These are phyloP conservation scores for Misopates orontium DNA, from an alignment of 257 asterid genomes.

Conservation along the genomic window DNA sequence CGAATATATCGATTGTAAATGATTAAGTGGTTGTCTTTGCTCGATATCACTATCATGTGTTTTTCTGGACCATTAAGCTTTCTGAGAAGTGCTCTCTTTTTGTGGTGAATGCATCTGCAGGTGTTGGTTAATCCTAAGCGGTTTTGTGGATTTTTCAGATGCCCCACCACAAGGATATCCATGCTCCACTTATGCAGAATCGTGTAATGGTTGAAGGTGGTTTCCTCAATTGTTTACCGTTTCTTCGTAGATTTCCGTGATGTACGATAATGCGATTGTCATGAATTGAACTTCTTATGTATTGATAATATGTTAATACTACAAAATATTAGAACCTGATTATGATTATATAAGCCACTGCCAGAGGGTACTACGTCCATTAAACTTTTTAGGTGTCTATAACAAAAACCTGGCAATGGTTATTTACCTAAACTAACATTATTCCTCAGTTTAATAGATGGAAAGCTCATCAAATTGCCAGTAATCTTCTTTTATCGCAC, in stretches of 20 bases:
- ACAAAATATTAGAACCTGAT: slow-evolving; percentile 19
- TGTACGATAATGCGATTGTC: neutral
- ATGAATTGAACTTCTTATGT: slow-evolving; percentile 15
- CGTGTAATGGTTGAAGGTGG: slow-evolving; percentile 32
- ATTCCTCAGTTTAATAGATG: slow-evolving; percentile 39
- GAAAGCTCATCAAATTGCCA: slow-evolving; percentile 35
- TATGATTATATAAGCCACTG: slow-evolving; percentile 37
- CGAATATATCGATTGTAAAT: slow-evolving; percentile 6
- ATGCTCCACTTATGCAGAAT: slow-evolving; percentile 22
- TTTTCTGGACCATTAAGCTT: slow-evolving; percentile 12
- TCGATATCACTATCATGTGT: slow-evolving; percentile 19
- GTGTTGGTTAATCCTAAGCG: slow-evolving; percentile 15
- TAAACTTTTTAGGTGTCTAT: slow-evolving; percentile 30
- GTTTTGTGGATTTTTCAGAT: slow-evolving; percentile 33
- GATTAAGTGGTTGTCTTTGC: slow-evolving; percentile 1
- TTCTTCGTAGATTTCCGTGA: slow-evolving; percentile 1
- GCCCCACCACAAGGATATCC: slow-evolving; percentile 40
- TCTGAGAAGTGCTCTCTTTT: slow-evolving; percentile 21
- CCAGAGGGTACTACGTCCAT: slow-evolving; percentile 38
- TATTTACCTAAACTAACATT: slow-evolving; percentile 43
- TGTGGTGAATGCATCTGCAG: slow-evolving; percentile 27
- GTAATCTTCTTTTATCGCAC: slow-evolving; percentile 44
- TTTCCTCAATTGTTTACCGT: slow-evolving; percentile 21
- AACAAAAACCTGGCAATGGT: slow-evolving; percentile 49
- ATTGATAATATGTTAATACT: slow-evolving; percentile 15